Base-by-base conservation (phyloP, 331 rosid species). In the Malus hybrid region DNA sequence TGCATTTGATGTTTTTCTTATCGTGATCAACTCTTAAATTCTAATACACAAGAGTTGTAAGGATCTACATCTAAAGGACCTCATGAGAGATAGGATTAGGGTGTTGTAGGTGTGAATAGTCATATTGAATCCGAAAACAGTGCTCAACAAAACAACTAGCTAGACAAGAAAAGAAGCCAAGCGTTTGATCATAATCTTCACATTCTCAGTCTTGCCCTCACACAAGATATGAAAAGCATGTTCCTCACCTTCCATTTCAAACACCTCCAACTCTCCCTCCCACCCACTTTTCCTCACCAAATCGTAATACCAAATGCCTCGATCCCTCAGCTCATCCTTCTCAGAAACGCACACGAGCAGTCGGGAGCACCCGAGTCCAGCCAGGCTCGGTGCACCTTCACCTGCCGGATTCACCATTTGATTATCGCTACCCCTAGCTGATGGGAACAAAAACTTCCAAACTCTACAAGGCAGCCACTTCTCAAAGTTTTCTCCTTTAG, bases 191-290 rank as follows among this genome's bases (percentile, higher is more conserved):
- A 88, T 7, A 22, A 15, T 55, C 6, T 79, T 86, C 8, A 85
- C 81, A 74, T 79, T 90, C 1, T 71, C 39, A 60, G 85, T 67
- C 20, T 81, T 78, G 33, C 83, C 68, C 73, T 85, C 65, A 4
- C 32, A 19, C 28, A 81, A 78, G 5, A 88, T 81, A 71, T 86
- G 90, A 39, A 88, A 90, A 69, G 85, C 80, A 36, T 83, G 96
- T 34, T 69, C 90, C 67, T 87, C 88, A 12, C 84, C 86, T 39
- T 82, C 80, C 52, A 79, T 77, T 33, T 78, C 78, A 76, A 86
- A 46, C 13, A 90, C 32, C 66, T 86, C 88, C 32, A 76, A 77
- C 3, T 83, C 85, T 27, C 92, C 92, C 29, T 80, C 1, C 90
- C 87, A 84, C 59, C 79, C 89, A 85, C 89, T 86, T 14, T 83